Conservation (phyloP, 192 early-diverging fungal species). For the Radiomyces spectabilis region DNA sequence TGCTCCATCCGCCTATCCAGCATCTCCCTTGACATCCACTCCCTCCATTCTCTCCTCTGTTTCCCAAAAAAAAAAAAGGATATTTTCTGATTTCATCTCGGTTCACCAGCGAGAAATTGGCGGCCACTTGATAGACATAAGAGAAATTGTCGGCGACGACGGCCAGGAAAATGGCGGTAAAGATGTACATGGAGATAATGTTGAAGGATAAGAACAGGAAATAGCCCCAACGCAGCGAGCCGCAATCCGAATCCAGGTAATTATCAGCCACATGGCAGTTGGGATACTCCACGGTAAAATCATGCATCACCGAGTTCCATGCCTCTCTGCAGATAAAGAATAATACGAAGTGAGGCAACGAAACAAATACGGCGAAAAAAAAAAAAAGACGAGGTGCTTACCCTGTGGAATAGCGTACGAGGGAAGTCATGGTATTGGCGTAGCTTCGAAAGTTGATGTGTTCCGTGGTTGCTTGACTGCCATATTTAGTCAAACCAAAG, state of each 20-base stretch:
- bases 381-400: slow-evolving; percentile 15
- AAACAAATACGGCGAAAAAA: neutral
- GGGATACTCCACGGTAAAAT: slow-evolving; percentile 45
- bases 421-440: slow-evolving; percentile 34
- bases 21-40: neutral
- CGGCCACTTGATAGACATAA: slow-evolving; percentile 53
- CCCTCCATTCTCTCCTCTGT: neutral
- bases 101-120: slow-evolving; percentile 47
- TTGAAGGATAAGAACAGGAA: slow-evolving; percentile 50
- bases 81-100: slow-evolving; percentile 52
- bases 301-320: slow-evolving; percentile 58
- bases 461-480: slow-evolving; percentile 27
- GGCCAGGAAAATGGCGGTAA: slow-evolving; percentile 52
- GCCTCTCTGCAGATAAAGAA: slow-evolving; percentile 35
- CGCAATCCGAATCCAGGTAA: slow-evolving; percentile 49
- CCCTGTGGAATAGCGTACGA: slow-evolving; percentile 51
- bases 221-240: slow-evolving; percentile 43
- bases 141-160: slow-evolving; percentile 58
- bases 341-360: neutral
- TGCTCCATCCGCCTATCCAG: neutral
- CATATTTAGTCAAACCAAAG: slow-evolving; percentile 52
- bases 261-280: slow-evolving; percentile 38
- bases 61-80: slow-evolving; percentile 24
- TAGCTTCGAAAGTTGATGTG: slow-evolving; percentile 48
- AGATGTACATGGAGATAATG: slow-evolving; percentile 64